Percentiles rank a stretch among this genome's conserved stretches.
Conservation (phyloP, 1,139 yeast genomes). For the Eremothecium sinecaudum region DNA sequence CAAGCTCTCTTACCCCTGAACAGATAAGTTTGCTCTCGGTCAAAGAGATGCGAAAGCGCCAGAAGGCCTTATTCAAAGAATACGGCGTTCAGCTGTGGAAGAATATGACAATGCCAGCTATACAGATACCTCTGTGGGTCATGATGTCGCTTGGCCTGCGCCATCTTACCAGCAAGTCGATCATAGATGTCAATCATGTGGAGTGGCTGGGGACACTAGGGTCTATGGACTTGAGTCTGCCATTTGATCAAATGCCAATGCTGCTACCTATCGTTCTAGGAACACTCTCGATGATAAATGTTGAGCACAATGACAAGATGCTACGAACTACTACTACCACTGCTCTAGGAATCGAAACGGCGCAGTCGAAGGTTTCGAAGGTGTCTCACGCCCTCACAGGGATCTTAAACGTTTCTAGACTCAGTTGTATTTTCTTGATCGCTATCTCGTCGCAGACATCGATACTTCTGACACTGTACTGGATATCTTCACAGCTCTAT, state of each 20-base stretch:
- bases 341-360: constrained; percentile 25
- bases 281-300: constrained; percentile 57
- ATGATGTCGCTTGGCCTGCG: constrained; percentile 68
- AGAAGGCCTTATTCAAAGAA: constrained; percentile 54
- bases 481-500: constrained; percentile 76
- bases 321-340: constrained; percentile 34
- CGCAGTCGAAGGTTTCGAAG: constrained; percentile 17
- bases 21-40: constrained; percentile 65
- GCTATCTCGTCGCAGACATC: constrained; percentile 84
- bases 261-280: constrained; percentile 67
- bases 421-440: constrained; percentile 72
- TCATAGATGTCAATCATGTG: constrained; percentile 17
- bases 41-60: constrained; percentile 70
- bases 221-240: constrained; percentile 30
- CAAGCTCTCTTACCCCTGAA: constrained; percentile 54
- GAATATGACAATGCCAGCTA: constrained; percentile 58
- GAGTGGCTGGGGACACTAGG: constrained; percentile 9
- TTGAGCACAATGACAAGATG: constrained; percentile 66
- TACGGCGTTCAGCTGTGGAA: constrained; percentile 75
- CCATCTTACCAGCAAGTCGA: constrained; percentile 44
- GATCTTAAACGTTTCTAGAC: constrained; percentile 55
- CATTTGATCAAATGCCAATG: constrained; percentile 23
- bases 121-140: constrained; percentile 87
- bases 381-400: constrained; percentile 32
- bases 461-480: constrained; percentile 64